A percentile compares a stretch with the other conserved stretches of the same genome.
phyloP scores from a whole-genome alignment of 2,329 filamentous ascomycete species.

The Xylariaceae sp. region DNA sequence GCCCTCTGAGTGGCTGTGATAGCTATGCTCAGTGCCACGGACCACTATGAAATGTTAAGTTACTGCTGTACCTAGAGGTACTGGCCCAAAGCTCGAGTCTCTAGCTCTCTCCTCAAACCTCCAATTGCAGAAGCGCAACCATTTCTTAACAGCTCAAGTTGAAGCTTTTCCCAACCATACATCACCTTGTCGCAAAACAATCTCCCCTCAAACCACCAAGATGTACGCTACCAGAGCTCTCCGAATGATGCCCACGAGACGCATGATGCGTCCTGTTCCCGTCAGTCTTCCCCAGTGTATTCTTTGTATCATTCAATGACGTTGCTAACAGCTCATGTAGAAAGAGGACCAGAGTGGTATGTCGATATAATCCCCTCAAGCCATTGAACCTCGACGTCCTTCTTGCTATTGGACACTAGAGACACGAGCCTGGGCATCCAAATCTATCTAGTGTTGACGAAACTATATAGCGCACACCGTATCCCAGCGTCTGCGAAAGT shows the following conservation, averaged over 20 bases:
- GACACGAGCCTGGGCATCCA: constrained; percentile 5
- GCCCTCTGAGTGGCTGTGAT: constrained; percentile 19
- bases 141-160: constrained; percentile 8
- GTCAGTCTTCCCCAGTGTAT: constrained; percentile 56
- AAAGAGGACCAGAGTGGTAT: constrained; percentile 72
- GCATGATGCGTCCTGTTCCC: constrained; percentile 73
- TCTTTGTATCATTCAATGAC: constrained; percentile 39
- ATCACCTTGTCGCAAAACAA: constrained; percentile 15
- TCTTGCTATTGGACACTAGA: neutral
- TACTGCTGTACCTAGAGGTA: neutral
- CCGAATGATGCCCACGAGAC: constrained; percentile 69
- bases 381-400: constrained; percentile 27
- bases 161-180: constrained; percentile 16
- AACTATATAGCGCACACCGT: constrained; percentile 81
- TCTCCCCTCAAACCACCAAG: constrained; percentile 44
- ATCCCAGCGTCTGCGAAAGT: constrained; percentile 88
- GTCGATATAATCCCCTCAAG: constrained; percentile 44
- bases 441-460: constrained; percentile 25
- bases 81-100: constrained; percentile 15
- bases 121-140: constrained; percentile 18
- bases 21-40: constrained; percentile 18
- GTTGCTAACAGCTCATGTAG: constrained; percentile 52
- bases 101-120: constrained; percentile 25
- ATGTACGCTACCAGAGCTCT: constrained; percentile 72
- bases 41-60: constrained; percentile 20